Evolutionary conservation across 140 eudicot species (phyloP), one percentile per base, ranked within the genome.

Genomic region (Erigeron philadelphicus): DNA sequence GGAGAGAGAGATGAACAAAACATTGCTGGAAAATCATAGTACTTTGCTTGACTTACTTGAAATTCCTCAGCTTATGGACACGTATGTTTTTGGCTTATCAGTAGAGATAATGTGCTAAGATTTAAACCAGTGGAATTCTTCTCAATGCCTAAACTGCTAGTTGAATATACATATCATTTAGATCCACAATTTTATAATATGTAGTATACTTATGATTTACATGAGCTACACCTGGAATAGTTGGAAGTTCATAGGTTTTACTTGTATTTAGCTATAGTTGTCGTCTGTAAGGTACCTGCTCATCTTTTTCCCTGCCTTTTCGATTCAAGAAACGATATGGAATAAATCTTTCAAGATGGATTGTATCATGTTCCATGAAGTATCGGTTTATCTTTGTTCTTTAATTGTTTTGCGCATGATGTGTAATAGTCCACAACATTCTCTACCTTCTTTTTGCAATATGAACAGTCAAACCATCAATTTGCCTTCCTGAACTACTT

Each of bases 41-140:
- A 94, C 99, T 76, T 79, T 94, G 89, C 99, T 94, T 76, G 99
- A 94, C 88, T 84, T 94, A 79, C 99, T 94, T 81, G 97, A 94
- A 87, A 94, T 94, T 87, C 99, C 97, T 83, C 99, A 94, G 83
- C 97, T 94, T 67, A 94, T 94, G 95, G 99, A 94, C 88, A 94
- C 99, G 95, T 94, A 93, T 71, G 90, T 82, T 75, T 64, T 76
- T 46, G 52, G 66, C 56, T 65, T 60, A 64, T 76, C 42, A 59
- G 44, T 72, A 65, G 74, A 12, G 45, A 60, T 75, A 43, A 45
- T 54, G 54, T 64, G 69, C 61, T 68, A 49, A 63, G 66, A 62
- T 63, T 68, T 16, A 52, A 72, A 67, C 48, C 47, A 75, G 77
- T 58, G 48, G 48, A 62, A 60, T 13, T 62, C 15, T 48, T 50